These are phyloP conservation scores for Immersiella caudata DNA, from an alignment of 495 filamentous ascomycete species.

Conservation along the genomic window DNA sequence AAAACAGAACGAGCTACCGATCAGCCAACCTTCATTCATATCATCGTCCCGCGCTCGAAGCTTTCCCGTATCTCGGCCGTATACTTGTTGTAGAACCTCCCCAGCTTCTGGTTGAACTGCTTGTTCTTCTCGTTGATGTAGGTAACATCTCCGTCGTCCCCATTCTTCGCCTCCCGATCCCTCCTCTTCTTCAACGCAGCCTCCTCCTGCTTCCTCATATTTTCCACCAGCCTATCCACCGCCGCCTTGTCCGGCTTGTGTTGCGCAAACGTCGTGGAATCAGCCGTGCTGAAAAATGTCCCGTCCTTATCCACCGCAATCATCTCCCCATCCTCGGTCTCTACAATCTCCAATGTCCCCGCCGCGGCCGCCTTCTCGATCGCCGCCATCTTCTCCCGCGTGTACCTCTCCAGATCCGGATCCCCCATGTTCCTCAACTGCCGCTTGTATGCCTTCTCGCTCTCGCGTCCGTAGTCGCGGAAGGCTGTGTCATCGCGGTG, in stretches of 20 bases:
- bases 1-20: too few species aligned
- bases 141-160: slow-evolving; percentile 84
- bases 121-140: slow-evolving; percentile 99
- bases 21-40: slow-evolving; percentile 51
- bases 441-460: slow-evolving; percentile 89
- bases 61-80: slow-evolving; percentile 95
- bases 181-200: slow-evolving; percentile 78
- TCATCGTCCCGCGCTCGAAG: slow-evolving; percentile 94
- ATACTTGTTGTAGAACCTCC: slow-evolving; percentile 97
- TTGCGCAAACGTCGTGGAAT: slow-evolving; percentile 76
- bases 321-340: slow-evolving; percentile 91
- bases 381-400: slow-evolving; percentile 78
- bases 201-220: slow-evolving; percentile 88
- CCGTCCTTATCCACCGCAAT: slow-evolving; percentile 91
- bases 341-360: slow-evolving; percentile 86
- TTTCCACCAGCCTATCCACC: slow-evolving; percentile 84
- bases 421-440: slow-evolving; percentile 73
- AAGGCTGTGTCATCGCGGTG: slow-evolving; percentile 87
- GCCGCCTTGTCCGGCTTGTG: slow-evolving; percentile 87
- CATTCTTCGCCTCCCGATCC: slow-evolving; percentile 73
- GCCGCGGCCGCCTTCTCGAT: slow-evolving; percentile 79
- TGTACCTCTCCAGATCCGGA: slow-evolving; percentile 77
- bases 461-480: slow-evolving; percentile 84
- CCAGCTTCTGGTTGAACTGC: slow-evolving; percentile 97
- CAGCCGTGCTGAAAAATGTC: slow-evolving; percentile 83